Conservation (phyloP, 371 early-diverging fungal species). For the Mortierella sp. region DNA sequence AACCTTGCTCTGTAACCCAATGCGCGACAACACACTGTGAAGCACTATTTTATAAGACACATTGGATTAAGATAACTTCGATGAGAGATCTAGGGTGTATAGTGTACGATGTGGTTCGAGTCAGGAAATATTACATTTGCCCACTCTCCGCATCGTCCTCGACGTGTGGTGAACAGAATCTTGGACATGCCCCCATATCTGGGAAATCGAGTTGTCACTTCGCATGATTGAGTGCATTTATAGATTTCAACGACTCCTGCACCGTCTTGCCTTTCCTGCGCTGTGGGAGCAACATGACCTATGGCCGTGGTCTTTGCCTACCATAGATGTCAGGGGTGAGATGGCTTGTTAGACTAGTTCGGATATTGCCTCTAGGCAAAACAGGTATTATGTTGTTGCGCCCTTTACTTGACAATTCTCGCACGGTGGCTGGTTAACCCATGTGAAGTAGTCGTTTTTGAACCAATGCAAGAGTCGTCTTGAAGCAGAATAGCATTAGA, state of each 20-base stretch:
- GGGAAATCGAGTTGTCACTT: slow-evolving; percentile 70
- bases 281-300: slow-evolving; percentile 59
- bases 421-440: slow-evolving; percentile 77
- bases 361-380: too few relatives aligned
- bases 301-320: slow-evolving; percentile 53
- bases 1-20: slow-evolving; percentile 76
- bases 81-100: too few relatives aligned
- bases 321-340: not conserved
- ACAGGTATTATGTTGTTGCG: too few relatives aligned
- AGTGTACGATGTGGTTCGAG: not conserved
- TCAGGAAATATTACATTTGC: slow-evolving; percentile 65
- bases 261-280: slow-evolving; percentile 64
- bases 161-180: slow-evolving; percentile 67
- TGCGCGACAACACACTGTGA: slow-evolving; percentile 73
- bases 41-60: slow-evolving; percentile 58
- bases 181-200: slow-evolving; percentile 74
- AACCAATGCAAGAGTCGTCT: slow-evolving; percentile 69
- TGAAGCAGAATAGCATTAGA: not conserved
- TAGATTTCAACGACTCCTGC: slow-evolving; percentile 73
- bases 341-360: not conserved
- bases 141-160: slow-evolving; percentile 86
- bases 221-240: slow-evolving; percentile 62
- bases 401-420: slow-evolving; percentile 60
- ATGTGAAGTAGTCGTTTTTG: slow-evolving; percentile 74
- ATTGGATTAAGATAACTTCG: not conserved